Evolutionary conservation across 2,329 filamentous ascomycete genomes (phyloP).

Genomic region (Fusarium mexicanum): DNA sequence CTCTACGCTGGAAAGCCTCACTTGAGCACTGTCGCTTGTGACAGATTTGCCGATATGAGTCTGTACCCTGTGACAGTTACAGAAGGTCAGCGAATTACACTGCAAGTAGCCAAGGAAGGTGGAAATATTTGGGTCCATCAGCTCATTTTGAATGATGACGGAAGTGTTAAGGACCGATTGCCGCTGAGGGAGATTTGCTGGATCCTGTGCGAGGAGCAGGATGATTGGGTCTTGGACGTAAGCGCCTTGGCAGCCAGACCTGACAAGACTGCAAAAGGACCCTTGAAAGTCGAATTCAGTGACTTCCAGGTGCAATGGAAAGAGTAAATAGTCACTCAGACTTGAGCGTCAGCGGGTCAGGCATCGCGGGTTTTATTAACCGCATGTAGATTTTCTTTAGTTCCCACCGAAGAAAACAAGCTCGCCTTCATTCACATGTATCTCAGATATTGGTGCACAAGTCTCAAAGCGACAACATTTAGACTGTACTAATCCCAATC

Average conservation of each 20-base stretch:
- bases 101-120: background rate
- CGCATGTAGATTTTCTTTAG: background rate
- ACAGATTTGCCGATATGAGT: background rate
- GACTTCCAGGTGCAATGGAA: background rate
- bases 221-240: background rate
- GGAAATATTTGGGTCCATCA: background rate
- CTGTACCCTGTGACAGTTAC: background rate
- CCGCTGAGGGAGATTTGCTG: background rate
- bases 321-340: background rate
- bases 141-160: background rate
- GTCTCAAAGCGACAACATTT: rapidly evolving
- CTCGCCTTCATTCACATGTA: background rate
- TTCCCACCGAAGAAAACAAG: too few relatives aligned
- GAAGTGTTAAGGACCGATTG: background rate
- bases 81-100: background rate
- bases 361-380: rapidly evolving
- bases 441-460: rapidly evolving
- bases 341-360: rapidly evolving
- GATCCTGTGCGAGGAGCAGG: background rate
- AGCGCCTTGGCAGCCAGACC: background rate
- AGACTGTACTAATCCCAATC: background rate
- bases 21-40: background rate
- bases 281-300: background rate
- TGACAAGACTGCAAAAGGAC: background rate
- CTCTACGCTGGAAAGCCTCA: background rate